Evolutionary conservation across 495 filamentous ascomycete species (phyloP), one percentile per base, ranked within the genome.

Genomic region (Apiosordaria backusii): DNA sequence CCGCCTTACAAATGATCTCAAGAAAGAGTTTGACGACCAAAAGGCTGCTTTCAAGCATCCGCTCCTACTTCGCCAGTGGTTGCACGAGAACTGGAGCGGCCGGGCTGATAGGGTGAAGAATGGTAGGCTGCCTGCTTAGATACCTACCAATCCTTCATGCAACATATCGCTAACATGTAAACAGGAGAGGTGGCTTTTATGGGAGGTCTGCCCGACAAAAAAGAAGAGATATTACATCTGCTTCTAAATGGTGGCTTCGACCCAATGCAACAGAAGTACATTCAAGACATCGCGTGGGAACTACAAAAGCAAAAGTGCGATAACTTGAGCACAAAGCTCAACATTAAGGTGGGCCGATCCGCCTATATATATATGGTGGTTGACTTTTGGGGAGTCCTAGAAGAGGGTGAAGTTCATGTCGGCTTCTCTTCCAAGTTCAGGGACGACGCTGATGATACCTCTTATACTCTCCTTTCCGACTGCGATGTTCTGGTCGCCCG

Each of bases 401-500:
- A 87, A 55, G 86, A 89, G 65, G 84, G 88, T 50, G 91, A 97
- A 68, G 83, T 97, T 2, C 91, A 94, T 62, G 75, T 97, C 13
- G 85, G 85, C 7, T 94, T 97, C 67, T 97, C 94, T 0, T 83
- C 76, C 0, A 87, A 86, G 63, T 87, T 88, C 50, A 73, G 80
- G 0, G 86, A 88, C 25, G 79, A 76, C 10, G 40, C 23, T 3
- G 64, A 85, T 9, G 79, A 80, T 27, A 86, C 84, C 26, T 85
- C 83, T 50, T 89, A 87, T 66, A 85, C 80, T 15, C 75, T 85
- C 40, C 75, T 95, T 1, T 76, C 90, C 66, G 84, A 87, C 21
- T 78, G 88, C n/a, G 88, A 96, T 63, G 82, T 96, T 24, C 83
- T 99, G 0, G 92, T 97, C 9, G 90, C 90, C n/a, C 88, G 95